phyloP scores from a whole-genome alignment of 176 grass and related monocot species.

The Triticum turgidum region DNA sequence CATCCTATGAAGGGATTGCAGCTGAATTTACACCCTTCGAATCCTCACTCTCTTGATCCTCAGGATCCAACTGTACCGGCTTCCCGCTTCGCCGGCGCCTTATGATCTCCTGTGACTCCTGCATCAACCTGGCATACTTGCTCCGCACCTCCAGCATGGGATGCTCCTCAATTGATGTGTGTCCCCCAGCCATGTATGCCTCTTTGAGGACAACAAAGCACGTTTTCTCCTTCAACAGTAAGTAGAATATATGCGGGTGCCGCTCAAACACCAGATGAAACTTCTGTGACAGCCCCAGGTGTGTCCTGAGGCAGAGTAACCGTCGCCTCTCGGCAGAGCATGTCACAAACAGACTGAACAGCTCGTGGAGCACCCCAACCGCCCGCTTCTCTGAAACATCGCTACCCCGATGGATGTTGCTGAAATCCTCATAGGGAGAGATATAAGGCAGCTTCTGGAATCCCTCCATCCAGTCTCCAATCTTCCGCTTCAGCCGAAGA shows the following conservation, averaged over 20 bases:
- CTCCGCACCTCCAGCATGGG: constrained; percentile 60
- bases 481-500: constrained; percentile 67
- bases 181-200: constrained; percentile 54
- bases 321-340: constrained; percentile 66
- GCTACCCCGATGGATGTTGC: constrained; percentile 26
- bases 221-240: constrained; percentile 74
- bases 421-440: constrained; percentile 70
- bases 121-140: constrained; percentile 68
- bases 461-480: constrained; percentile 58
- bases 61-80: background rate
- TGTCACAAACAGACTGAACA: constrained; percentile 64
- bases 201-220: constrained; percentile 91
- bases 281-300: constrained; percentile 71
- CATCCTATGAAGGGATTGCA: constrained; percentile 12
- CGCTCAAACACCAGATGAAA: constrained; percentile 63
- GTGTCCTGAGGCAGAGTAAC: constrained; percentile 58
- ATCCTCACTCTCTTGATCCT: background rate
- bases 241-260: constrained; percentile 72
- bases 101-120: constrained; percentile 52
- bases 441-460: constrained; percentile 65
- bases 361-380: constrained; percentile 65
- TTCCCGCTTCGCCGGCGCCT: constrained; percentile 33
- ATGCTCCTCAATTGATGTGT: constrained; percentile 44
- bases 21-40: background rate
- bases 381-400: constrained; percentile 64